Evolutionary conservation across 2,329 filamentous ascomycete genomes (phyloP).

Genomic region (Neospermospora avenae): DNA sequence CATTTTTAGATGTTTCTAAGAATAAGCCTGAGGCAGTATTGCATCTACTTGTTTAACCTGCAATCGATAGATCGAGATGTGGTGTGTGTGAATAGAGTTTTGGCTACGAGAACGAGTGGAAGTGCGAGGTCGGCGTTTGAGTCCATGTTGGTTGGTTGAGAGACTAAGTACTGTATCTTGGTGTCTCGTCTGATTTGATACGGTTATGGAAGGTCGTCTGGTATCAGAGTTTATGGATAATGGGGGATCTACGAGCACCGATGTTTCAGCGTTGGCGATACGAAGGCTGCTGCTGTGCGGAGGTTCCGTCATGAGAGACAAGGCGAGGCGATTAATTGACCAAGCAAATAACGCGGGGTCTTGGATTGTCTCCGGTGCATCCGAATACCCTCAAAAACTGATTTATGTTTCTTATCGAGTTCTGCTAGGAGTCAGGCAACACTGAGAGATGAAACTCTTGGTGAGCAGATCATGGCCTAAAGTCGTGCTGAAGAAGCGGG

Average conservation of each 20-base stretch:
- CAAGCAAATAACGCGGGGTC: conserved; percentile 12
- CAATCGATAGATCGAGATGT: not conserved
- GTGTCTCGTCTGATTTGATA: not conserved
- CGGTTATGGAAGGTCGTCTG: not conserved
- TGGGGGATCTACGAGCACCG: not conserved
- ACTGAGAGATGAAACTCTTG: not conserved
- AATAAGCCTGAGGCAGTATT: conserved; percentile 6
- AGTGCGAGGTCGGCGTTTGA: not conserved
- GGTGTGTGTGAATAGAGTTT: not conserved
- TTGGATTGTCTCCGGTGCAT: conserved; percentile 12
- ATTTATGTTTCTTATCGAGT: no score
- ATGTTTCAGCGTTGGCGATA: conserved; percentile 4
- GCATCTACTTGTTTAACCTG: not conserved
- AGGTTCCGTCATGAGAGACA: conserved; percentile 4
- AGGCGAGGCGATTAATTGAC: not conserved
- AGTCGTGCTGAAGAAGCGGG: not conserved
- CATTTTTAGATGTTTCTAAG: conserved; percentile 17
- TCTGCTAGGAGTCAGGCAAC: not conserved
- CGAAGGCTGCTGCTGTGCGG: not conserved
- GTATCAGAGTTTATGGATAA: conserved; percentile 1
- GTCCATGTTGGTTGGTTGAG: not conserved
- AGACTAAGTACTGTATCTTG: no score
- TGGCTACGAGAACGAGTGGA: no score
- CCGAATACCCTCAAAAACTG: not conserved
- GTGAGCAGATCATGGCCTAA: conserved; percentile 17